Evolutionary conservation across 2,329 filamentous ascomycete genomes (phyloP).

Genomic region (Colletotrichum shisoi): DNA sequence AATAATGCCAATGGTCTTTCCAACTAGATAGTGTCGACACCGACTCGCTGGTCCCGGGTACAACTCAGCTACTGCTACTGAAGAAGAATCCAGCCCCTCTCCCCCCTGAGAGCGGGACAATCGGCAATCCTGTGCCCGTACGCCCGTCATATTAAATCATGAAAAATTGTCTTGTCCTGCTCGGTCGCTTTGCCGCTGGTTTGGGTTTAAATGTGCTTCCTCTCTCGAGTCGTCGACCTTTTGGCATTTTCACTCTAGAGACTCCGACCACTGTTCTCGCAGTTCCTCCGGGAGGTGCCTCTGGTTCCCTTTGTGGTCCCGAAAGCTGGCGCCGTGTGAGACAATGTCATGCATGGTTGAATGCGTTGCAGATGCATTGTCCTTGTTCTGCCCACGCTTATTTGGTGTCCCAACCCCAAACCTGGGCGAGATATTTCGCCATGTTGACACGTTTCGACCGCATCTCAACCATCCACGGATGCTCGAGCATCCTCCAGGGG

Average conservation of each 20-base stretch:
- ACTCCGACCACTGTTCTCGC: neutral
- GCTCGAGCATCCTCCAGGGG: constrained; percentile 98
- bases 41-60: neutral
- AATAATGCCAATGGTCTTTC: constrained; percentile 16
- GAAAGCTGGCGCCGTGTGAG: neutral
- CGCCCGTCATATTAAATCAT: constrained; percentile 14
- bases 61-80: constrained; percentile 8
- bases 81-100: constrained; percentile 1
- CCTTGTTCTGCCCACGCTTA: neutral
- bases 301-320: neutral
- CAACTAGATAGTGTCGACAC: neutral
- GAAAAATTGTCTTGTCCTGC: neutral
- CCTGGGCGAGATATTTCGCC: constrained; percentile 89
- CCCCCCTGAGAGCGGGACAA: neutral
- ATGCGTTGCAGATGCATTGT: neutral
- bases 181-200: constrained; percentile 15
- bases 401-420: constrained; percentile 91
- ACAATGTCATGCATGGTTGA: neutral
- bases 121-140: constrained; percentile 14
- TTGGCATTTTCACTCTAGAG: neutral
- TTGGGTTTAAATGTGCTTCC: constrained; percentile 1
- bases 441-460: constrained; percentile 96
- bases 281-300: neutral
- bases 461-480: constrained; percentile 99
- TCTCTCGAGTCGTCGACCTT: neutral